Percentiles rank a stretch among this genome's conserved stretches.
Evolutionary conservation across 2,329 filamentous ascomycete genomes (phyloP).

Genomic region (Colletotrichum magnum): DNA sequence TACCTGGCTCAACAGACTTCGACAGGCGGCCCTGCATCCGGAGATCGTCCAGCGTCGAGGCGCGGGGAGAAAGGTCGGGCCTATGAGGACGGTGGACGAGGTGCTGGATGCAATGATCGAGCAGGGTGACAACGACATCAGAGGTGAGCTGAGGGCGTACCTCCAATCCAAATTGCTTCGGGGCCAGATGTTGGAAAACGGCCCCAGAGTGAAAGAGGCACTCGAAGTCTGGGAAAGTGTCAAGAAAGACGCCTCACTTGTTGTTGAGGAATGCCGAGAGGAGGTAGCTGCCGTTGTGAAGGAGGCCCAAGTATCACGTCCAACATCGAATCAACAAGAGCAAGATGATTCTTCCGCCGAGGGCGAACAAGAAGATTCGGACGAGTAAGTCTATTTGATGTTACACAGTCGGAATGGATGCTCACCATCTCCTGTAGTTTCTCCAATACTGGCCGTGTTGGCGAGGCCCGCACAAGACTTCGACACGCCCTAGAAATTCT

Average conservation of each 20-base stretch:
- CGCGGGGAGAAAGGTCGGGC: slow-evolving; percentile 73
- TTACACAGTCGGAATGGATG: slow-evolving; percentile 60
- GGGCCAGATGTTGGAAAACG: slow-evolving; percentile 86
- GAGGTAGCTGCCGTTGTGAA: slow-evolving; percentile 69
- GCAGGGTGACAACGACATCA: slow-evolving; percentile 78
- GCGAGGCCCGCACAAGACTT: slow-evolving; percentile 74
- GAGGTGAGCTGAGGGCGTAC: slow-evolving; percentile 77
- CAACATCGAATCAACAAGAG: background rate
- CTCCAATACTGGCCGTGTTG: slow-evolving; percentile 59
- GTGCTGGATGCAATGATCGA: slow-evolving; percentile 95
- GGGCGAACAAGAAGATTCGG: slow-evolving; percentile 52
- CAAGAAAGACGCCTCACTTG: slow-evolving; percentile 60
- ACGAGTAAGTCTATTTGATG: slow-evolving; percentile 59
- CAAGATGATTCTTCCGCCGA: slow-evolving; percentile 42
- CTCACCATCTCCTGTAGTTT: slow-evolving; percentile 75
- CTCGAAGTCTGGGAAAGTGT: slow-evolving; percentile 78
- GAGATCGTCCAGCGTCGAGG: slow-evolving; percentile 77
- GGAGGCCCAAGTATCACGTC: slow-evolving; percentile 10
- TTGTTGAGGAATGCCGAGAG: slow-evolving; percentile 75
- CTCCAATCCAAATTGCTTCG: slow-evolving; percentile 75
- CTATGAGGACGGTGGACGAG: slow-evolving; percentile 85
- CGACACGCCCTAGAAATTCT: slow-evolving; percentile 83
- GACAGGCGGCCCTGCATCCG: slow-evolving; percentile 89
- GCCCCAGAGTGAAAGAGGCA: slow-evolving; percentile 76
- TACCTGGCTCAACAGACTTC: slow-evolving; percentile 80